Percentiles rank a stretch among this genome's conserved stretches.
Conservation (phyloP, 768 basidiomycete genomes). For the Lyophyllum atratum region DNA sequence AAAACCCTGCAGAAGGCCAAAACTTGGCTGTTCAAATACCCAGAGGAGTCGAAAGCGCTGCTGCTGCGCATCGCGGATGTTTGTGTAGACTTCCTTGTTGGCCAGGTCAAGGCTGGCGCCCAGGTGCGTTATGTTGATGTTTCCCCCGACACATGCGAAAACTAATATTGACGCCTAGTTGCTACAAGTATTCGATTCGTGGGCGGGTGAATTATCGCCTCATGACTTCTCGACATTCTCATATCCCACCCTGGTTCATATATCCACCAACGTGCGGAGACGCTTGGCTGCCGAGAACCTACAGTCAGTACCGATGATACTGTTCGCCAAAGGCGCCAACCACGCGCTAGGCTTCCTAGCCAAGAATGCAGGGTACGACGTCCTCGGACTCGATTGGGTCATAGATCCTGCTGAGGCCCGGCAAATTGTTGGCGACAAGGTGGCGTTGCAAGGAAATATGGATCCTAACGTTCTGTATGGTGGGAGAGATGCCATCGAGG, state of each 20-base stretch:
- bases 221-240: slow-evolving; percentile 86
- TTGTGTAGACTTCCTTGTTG: slow-evolving; percentile 87
- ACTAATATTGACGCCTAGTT: slow-evolving; percentile 50
- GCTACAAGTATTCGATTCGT: slow-evolving; percentile 96
- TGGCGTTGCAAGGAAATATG: slow-evolving; percentile 89
- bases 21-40: slow-evolving; percentile 92
- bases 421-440: slow-evolving; percentile 55
- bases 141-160: not conserved
- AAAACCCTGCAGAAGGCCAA: slow-evolving; percentile 92
- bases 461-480: slow-evolving; percentile 90
- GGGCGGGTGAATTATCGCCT: slow-evolving; percentile 90
- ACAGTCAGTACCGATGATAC: slow-evolving; percentile 74
- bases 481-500: slow-evolving; percentile 83
- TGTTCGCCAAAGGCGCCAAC: slow-evolving; percentile 96
- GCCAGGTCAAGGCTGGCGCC: slow-evolving; percentile 93
- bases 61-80: slow-evolving; percentile 83
- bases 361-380: slow-evolving; percentile 74
- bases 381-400: slow-evolving; percentile 91
- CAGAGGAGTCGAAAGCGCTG: slow-evolving; percentile 78
- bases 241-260: slow-evolving; percentile 73
- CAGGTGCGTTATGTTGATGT: slow-evolving; percentile 59
- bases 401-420: slow-evolving; percentile 77
- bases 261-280: slow-evolving; percentile 66
- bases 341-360: slow-evolving; percentile 63
- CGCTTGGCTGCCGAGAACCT: slow-evolving; percentile 56